These are phyloP conservation scores for Apiospora pterosperma DNA, from an alignment of 2,329 filamentous ascomycete genomes.

Conservation along the genomic window DNA sequence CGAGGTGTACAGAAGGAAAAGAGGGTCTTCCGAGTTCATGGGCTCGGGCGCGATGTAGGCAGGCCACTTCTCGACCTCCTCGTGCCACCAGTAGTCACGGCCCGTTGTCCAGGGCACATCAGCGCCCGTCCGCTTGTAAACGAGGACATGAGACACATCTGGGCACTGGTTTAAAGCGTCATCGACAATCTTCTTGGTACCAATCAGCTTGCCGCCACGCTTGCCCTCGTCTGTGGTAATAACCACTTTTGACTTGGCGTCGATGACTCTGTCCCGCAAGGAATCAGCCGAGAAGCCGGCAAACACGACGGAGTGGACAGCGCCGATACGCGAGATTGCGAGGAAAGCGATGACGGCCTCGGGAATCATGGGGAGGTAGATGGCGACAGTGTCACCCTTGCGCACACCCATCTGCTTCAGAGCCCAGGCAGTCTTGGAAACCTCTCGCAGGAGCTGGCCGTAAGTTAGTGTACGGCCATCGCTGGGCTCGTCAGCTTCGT, in stretches of 20 bases:
- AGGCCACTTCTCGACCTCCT: constrained; percentile 96
- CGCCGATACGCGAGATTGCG: constrained; percentile 87
- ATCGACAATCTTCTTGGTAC: constrained; percentile 98
- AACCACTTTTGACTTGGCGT: constrained; percentile 86
- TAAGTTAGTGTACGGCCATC: constrained; percentile 92
- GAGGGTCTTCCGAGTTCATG: constrained; percentile 90
- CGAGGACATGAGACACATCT: constrained; percentile 77
- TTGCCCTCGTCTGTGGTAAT: constrained; percentile 98
- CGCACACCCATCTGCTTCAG: constrained; percentile 93
- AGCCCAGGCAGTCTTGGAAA: constrained; percentile 81
- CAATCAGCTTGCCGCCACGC: constrained; percentile 94
- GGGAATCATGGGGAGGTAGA: constrained; percentile 98
- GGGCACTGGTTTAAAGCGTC: constrained; percentile 96
- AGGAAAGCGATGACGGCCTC: constrained; percentile 90
- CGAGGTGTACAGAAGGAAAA: constrained; percentile 97
- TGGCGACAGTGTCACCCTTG: constrained; percentile 95
- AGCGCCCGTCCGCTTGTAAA: constrained; percentile 92
- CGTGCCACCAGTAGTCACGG: constrained; percentile 96
- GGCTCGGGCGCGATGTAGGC: constrained; percentile 84
- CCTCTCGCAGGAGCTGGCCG: constrained; percentile 86
- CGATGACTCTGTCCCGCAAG: constrained; percentile 88
- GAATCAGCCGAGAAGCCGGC: constrained; percentile 97
- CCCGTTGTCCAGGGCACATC: constrained; percentile 88
- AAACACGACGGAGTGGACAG: constrained; percentile 95
- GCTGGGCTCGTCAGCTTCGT: constrained; percentile 88